Percentiles rank a stretch among this genome's conserved stretches.
Conservation (phyloP, 768 basidiomycete genomes). For the Lactarius indigo region DNA sequence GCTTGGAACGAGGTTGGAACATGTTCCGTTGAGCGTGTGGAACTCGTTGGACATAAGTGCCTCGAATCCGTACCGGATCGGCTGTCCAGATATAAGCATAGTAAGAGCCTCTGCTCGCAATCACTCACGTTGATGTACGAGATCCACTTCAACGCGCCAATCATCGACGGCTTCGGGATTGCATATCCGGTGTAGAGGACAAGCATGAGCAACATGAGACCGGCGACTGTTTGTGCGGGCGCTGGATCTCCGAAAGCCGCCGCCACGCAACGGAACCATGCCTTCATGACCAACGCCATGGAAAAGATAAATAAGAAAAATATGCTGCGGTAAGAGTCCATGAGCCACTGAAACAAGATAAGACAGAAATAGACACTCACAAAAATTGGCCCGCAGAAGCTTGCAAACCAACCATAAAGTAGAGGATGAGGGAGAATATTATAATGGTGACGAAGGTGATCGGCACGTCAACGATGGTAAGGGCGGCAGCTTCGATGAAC, state of each 20-base stretch:
- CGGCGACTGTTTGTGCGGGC: conserved; percentile 59
- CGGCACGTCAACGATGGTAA: conserved; percentile 60
- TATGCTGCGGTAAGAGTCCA: conserved; percentile 38
- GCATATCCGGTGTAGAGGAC: conserved; percentile 58
- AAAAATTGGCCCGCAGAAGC: conserved; percentile 58
- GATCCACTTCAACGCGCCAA: conserved; percentile 67
- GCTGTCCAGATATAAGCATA: conserved; percentile 38
- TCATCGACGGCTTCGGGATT: conserved; percentile 60
- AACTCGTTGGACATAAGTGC: conserved; percentile 80
- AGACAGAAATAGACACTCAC: conserved; percentile 37
- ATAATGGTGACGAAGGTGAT: conserved; percentile 47
- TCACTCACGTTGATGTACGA: conserved; percentile 55
- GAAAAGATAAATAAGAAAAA: conserved; percentile 56
- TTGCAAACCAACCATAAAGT: conserved; percentile 61
- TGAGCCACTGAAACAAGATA: not conserved
- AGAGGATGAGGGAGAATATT: conserved; percentile 49
- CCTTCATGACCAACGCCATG: conserved; percentile 64
- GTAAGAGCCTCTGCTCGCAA: not conserved
- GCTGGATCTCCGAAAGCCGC: conserved; percentile 57
- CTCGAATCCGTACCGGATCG: conserved; percentile 73
- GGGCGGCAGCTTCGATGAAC: conserved; percentile 50
- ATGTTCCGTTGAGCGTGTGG: conserved; percentile 58
- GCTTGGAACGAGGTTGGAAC: conserved; percentile 55
- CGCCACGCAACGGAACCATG: conserved; percentile 68
- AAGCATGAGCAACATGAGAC: conserved; percentile 47